Evolutionary conservation across 2,329 filamentous ascomycete genomes (phyloP), one percentile per base, ranked within the genome.

Genomic region (Claviceps monticola): DNA sequence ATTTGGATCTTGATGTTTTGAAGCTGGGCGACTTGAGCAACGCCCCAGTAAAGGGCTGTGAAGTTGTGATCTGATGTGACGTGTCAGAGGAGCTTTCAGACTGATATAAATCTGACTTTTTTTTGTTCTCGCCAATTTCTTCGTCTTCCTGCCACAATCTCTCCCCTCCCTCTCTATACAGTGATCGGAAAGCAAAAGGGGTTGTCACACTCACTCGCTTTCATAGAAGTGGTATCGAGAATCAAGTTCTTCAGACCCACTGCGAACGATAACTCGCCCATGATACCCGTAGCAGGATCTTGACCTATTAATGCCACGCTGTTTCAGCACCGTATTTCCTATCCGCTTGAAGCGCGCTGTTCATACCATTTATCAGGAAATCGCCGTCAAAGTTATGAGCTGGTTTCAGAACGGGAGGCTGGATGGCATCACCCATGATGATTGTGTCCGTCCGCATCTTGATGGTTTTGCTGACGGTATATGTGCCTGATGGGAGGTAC

Each of bases 1-100:
- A 74, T 70, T 17, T 54, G 61, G 47, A 74, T 73, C 53, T 64
- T 68, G 53, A 73, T 58, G 51, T 73, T 73, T 46, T 70, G 68
- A 6, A 72, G 60, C 46, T 71, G 67, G 1, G 66, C 63, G 16
- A 54, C 69, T 53, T 73, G 69, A 2, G 70, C 70, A n/a, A 73
- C 70, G 9, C 69, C 67, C 71, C 71, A 73, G 44, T 60, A 67
- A 0, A 73, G 62, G 4, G 70, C 70, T 2, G 65, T 67, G 46
- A 72, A 71, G 1, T 54, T 54, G 9, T 59, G 62, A 48, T 59
- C 58, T 58, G n/a, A 19, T 34, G 41, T 11, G 29, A 29, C 39
- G 42, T 44, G 48, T 50, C 29, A 50, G 48, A 45, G 11, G 29
- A n/a, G 17, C 17, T 19, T 13, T 34, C 29, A 34, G 9, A 6